Percentiles rank a stretch among this genome's conserved stretches.
Conservation (phyloP, 2,329 filamentous ascomycete genomes). For the Alternaria angustiovoidea region DNA sequence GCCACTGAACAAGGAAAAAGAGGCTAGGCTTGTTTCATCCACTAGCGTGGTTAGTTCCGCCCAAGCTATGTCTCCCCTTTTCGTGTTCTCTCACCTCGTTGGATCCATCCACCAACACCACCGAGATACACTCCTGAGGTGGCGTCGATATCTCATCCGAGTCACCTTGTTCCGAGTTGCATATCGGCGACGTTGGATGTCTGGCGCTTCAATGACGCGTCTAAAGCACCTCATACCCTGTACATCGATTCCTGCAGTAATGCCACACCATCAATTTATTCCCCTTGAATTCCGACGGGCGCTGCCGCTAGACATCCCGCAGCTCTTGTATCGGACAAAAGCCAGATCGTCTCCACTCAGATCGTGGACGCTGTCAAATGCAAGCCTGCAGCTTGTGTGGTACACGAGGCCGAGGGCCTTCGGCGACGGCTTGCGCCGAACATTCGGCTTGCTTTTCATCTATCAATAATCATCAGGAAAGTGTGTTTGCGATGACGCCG, state of each 20-base stretch:
- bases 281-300: background rate
- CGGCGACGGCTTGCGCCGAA: slow-evolving; percentile 6
- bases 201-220: slow-evolving; percentile 9
- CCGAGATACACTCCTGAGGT: background rate
- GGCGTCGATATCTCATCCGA: background rate
- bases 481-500: background rate
- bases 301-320: background rate
- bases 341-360: background rate
- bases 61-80: background rate
- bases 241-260: slow-evolving; percentile 5
- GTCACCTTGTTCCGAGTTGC: background rate
- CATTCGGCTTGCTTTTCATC: slow-evolving; percentile 2
- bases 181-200: slow-evolving; percentile 12
- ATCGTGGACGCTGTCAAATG: slow-evolving; percentile 10
- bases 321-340: slow-evolving; percentile 6
- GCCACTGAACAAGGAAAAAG: slow-evolving; percentile 8
- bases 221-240: background rate
- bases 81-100: slow-evolving; percentile 2
- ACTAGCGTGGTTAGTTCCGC: slow-evolving; percentile 18
- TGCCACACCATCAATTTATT: background rate
- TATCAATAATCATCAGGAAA: background rate
- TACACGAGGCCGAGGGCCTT: background rate
- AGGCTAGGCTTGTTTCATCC: slow-evolving; percentile 14
- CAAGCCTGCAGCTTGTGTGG: slow-evolving; percentile 3
- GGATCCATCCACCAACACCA: background rate